Conservation (phyloP, 2,329 filamentous ascomycete genomes). For the Aspergillus novoparasiticus region DNA sequence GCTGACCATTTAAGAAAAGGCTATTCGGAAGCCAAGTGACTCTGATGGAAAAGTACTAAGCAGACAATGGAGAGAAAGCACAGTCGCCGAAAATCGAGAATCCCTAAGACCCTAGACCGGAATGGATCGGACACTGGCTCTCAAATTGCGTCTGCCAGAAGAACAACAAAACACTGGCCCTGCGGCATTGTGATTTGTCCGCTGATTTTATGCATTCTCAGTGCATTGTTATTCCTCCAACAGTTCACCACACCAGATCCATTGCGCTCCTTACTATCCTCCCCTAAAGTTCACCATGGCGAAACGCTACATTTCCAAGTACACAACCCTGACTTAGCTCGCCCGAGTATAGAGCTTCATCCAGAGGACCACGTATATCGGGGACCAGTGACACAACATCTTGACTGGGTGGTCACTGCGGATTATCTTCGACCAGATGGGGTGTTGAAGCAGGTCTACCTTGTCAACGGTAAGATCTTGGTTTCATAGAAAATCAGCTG, state of each 20-base stretch:
- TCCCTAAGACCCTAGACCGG: slow-evolving; percentile 8
- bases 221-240: slow-evolving; percentile 18
- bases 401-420: slow-evolving; percentile 47
- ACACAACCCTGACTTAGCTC: slow-evolving; percentile 10
- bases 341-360: slow-evolving; percentile 37
- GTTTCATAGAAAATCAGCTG: not conserved
- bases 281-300: not conserved
- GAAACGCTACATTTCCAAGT: not conserved
- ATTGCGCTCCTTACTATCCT: not conserved
- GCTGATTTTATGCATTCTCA: slow-evolving; percentile 18
- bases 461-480: slow-evolving; percentile 49
- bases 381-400: slow-evolving; percentile 32
- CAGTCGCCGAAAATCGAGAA: slow-evolving; percentile 20
- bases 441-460: slow-evolving; percentile 52
- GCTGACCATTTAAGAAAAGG: not conserved
- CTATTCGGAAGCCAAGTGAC: not conserved
- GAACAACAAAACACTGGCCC: slow-evolving; percentile 7
- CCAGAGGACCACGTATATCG: slow-evolving; percentile 48
- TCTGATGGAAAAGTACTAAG: not conserved
- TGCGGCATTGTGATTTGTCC: slow-evolving; percentile 17
- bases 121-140: not conserved
- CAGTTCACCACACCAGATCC: slow-evolving; percentile 7
- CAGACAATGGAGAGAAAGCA: slow-evolving; percentile 21
- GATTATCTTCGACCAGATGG: slow-evolving; percentile 50
- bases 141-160: not conserved